Base-by-base conservation (phyloP, 257 asterid genomes). In the Orobanche coerulescens region DNA sequence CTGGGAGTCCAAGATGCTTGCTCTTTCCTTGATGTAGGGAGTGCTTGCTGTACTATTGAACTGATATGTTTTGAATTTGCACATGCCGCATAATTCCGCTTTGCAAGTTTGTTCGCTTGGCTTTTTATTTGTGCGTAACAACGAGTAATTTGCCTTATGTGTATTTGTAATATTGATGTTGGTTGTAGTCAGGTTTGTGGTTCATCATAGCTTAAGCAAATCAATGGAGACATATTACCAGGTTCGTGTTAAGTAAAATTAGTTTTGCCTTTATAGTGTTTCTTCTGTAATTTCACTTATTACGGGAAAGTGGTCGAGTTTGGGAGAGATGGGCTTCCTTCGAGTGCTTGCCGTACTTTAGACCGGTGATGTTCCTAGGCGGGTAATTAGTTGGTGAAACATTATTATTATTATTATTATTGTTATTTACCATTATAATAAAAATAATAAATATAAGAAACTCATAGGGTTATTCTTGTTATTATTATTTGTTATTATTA, bases 241-340 rank as follows among this genome's bases (percentile, higher is more conserved):
- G 98, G 96, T 92, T 57, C 68, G 75, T 56, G 58, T 71, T 50
- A 22, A 57, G 52, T 58, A 40, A 49, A 20, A 44, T 61, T 62
- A 20, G 53, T 46, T 80, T 78, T 66, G 54, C 66, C 31, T 65
- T 40, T 54, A 52, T 33, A 66, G 66, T 58, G 61, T 72, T 69
- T 64, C 65, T 70, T 18, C 6, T 53, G 11, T 72, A 70, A 51
- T 71, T 48, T 78, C 63, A 59, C 58, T 31, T 71, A 46, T 71
- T 68, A 24, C 79, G 88, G 98, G 98, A 92, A 79, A 92, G 98
- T 82, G 98, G 98, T 52, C 84, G 98, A 66, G 98, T n/a, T 97
- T 53, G 98, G 98, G 73, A 79, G 98, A 76, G 97, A 92, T 67
- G 98, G 97, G 46, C 98, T 92, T 78, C 95, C 97, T 73, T 88